phyloP scores from a whole-genome alignment of 352 stramenopile genomes.

The Globisporangium okanoganense region DNA sequence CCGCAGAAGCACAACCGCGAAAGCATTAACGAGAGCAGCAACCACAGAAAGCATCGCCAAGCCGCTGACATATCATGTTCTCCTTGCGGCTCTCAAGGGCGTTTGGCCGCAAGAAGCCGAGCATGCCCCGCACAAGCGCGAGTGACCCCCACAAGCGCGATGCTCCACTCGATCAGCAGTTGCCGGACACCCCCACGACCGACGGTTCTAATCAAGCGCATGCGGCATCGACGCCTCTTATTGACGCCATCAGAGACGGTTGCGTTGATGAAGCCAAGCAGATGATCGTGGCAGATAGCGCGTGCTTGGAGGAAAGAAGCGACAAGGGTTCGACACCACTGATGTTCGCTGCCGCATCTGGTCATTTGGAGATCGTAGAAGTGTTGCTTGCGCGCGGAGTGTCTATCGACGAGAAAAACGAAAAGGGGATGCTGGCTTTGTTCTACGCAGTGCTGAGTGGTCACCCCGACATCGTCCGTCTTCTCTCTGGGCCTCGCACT shows the following conservation, averaged over 20 bases:
- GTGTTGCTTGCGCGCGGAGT: not conserved
- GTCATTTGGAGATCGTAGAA: not conserved
- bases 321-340: not conserved
- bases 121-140: too few relatives aligned
- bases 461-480: too few relatives aligned
- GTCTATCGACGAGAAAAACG: not conserved
- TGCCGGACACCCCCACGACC: not conserved
- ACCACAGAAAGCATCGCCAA: too few relatives aligned
- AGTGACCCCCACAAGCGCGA: too few relatives aligned
- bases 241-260: not conserved
- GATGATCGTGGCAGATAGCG: not conserved
- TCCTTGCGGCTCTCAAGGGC: not conserved
- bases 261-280: not conserved
- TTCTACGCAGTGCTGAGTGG: too few relatives aligned
- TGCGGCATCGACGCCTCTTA: not conserved
- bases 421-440: not conserved
- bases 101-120: not conserved
- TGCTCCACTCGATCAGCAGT: too few relatives aligned
- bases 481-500: too few relatives aligned
- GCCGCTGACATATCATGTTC: not conserved
- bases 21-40: too few relatives aligned
- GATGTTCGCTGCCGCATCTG: not conserved
- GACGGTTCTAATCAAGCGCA: not conserved
- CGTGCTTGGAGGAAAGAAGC: not conserved
- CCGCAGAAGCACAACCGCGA: too few relatives aligned